Percentiles rank a stretch among this genome's conserved stretches.
These are phyloP conservation scores for Russula emetica DNA, from an alignment of 768 basidiomycete genomes.

Conservation along the genomic window DNA sequence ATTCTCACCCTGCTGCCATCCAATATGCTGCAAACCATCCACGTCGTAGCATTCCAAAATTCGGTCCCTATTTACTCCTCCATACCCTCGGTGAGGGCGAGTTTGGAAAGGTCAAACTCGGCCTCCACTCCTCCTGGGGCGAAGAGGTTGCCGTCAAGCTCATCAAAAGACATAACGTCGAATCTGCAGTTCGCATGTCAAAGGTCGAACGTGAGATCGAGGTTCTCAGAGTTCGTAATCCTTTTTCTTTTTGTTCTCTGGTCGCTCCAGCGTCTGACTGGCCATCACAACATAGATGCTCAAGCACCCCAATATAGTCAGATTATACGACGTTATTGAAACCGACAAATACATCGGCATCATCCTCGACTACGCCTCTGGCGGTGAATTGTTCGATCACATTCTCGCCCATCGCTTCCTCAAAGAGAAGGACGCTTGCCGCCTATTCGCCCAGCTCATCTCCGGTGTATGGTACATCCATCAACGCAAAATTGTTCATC, in stretches of 20 bases:
- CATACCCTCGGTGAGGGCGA: slow-evolving; percentile 98
- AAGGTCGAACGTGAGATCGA: slow-evolving; percentile 98
- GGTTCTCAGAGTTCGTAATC: slow-evolving; percentile 77
- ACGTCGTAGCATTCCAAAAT: slow-evolving; percentile 82
- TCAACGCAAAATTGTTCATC: slow-evolving; percentile 98
- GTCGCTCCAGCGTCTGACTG: slow-evolving; percentile 26
- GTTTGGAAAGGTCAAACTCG: slow-evolving; percentile 99
- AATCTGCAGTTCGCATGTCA: slow-evolving; percentile 77
- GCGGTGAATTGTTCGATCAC: slow-evolving; percentile 98
- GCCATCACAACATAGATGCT: slow-evolving; percentile 52
- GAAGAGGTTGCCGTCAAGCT: slow-evolving; percentile 99
- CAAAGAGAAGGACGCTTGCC: slow-evolving; percentile 89
- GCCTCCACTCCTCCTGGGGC: slow-evolving; percentile 87
- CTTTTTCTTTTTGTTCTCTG: slow-evolving; percentile 7
- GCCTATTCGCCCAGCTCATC: slow-evolving; percentile 95
- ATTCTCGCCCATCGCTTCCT: slow-evolving; percentile 97
- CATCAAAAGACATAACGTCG: slow-evolving; percentile 89
- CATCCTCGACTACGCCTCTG: slow-evolving; percentile 96
- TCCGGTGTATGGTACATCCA: slow-evolving; percentile 99
- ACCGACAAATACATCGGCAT: slow-evolving; percentile 99
- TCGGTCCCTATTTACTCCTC: slow-evolving; percentile 91
- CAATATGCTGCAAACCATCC: slow-evolving; percentile 83
- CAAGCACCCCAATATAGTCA: slow-evolving; percentile 97
- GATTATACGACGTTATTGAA: slow-evolving; percentile 97
- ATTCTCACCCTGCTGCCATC: slow-evolving; percentile 78